Percentiles rank a stretch among this genome's conserved stretches.
These are phyloP conservation scores for Albifimbria verrucaria DNA, from an alignment of 2,329 filamentous ascomycete species.

Conservation along the genomic window DNA sequence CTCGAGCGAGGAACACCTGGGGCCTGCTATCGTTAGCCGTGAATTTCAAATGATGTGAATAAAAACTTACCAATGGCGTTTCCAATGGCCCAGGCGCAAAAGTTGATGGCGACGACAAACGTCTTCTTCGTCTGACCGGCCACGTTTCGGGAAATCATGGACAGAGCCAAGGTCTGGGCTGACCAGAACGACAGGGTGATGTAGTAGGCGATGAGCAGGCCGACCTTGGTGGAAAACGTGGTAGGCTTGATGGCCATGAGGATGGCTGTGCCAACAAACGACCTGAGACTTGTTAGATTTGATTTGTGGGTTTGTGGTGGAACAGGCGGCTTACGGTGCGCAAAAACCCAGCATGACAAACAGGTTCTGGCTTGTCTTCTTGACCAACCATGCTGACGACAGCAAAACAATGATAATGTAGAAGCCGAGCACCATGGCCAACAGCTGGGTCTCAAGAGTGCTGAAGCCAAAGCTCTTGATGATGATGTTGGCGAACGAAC, in stretches of 20 bases:
- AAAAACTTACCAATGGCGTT: slow-evolving; percentile 57
- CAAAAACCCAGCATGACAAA: slow-evolving; percentile 64
- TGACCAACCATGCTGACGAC: slow-evolving; percentile 63
- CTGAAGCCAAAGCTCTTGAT: slow-evolving; percentile 67
- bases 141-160: slow-evolving; percentile 66
- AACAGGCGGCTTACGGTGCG: slow-evolving; percentile 49
- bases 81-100: slow-evolving; percentile 65
- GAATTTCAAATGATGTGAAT: not conserved
- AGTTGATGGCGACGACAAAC: slow-evolving; percentile 65
- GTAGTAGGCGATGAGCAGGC: slow-evolving; percentile 71
- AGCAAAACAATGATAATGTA: slow-evolving; percentile 72
- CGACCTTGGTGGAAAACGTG: slow-evolving; percentile 56
- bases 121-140: slow-evolving; percentile 73
- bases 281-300: slow-evolving; percentile 35
- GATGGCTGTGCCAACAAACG: slow-evolving; percentile 68
- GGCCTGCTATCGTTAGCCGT: slow-evolving; percentile 32
- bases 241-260: slow-evolving; percentile 65
- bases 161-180: slow-evolving; percentile 63
- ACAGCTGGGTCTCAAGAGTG: slow-evolving; percentile 64
- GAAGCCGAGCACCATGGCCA: slow-evolving; percentile 71
- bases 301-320: not conserved
- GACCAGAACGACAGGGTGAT: slow-evolving; percentile 77
- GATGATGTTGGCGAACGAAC: slow-evolving; percentile 72
- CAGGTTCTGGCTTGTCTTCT: slow-evolving; percentile 66
- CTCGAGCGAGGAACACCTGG: slow-evolving; percentile 59